Base-by-base conservation (phyloP, 805 yeast genomes). In the Candida ipomoeae region DNA sequence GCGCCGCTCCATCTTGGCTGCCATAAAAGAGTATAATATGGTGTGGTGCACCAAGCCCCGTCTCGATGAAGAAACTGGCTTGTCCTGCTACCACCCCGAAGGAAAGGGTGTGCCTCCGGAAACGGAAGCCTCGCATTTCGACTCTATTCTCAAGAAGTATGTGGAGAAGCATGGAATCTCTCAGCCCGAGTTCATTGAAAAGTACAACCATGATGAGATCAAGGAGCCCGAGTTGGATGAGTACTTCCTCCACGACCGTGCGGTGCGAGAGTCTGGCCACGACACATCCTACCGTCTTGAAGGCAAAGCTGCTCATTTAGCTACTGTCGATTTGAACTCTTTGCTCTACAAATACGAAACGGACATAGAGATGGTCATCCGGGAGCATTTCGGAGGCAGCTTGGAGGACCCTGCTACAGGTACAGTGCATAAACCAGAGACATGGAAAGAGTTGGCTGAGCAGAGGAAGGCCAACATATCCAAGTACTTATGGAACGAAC, bases 21-120 rank as follows among this genome's bases (percentile, higher is more conserved):
- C 98, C 2, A 88, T 92, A 41, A 84, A 83, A 57, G 99, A 92
- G 66, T 92, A 94, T 62, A 66, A 79, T 44, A 78, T 78, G 0
- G 90, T 92, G 6, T 92, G 99, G 99, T 78, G 78, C 52, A 60
- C 81, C 4, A 59, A 64, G 33, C 97, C 97, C 26, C 77, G 99
- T 54, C 69, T 79, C 23, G 97, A 92, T 63, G 69, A 68, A 13
- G 71, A 59, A 11, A 82, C 97, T 0, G 96, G 96, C 0, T 73
- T 92, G 43, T 90, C 97, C 0, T 82, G 96, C 56, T 92, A 89
- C 65, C 89, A 87, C 60, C 97, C 98, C 0, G 85, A 81, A 48
- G 97, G 97, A 18, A 55, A 79, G 26, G 97, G 98, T n/a, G 82
- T 92, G 39, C 98, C 99, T 5, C 97, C 97, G 5, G 99, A 92